phyloP scores from a whole-genome alignment of 148 eudicot species.

The Camellia lanceoleosa region DNA sequence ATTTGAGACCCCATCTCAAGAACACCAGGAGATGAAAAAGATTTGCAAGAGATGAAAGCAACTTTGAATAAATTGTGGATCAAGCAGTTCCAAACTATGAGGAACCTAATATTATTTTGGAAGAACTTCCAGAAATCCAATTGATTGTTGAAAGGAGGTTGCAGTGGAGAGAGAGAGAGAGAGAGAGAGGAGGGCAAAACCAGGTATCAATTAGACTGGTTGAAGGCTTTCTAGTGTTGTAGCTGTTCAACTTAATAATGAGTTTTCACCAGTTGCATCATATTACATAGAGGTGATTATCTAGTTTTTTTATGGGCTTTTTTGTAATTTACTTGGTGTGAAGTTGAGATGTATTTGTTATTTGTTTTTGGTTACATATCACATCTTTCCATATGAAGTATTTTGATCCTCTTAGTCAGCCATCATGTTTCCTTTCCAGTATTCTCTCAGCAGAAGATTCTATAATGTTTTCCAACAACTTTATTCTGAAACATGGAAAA shows the following conservation, averaged over 20 bases:
- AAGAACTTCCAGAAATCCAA: too few species aligned
- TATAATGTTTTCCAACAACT: constrained; percentile 10
- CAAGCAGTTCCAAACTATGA: too few species aligned
- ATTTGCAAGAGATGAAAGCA: too few species aligned
- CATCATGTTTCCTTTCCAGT: neutral
- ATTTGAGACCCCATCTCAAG: too few species aligned
- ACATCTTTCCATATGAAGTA: neutral
- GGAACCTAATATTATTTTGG: too few species aligned
- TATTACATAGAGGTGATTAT: neutral
- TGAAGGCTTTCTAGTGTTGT: neutral
- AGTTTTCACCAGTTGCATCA: neutral
- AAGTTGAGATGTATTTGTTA: neutral
- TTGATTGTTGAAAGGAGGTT: too few species aligned
- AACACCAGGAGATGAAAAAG: too few species aligned
- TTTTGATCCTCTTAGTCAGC: neutral
- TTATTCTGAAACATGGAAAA: too few species aligned
- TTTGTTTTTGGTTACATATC: neutral
- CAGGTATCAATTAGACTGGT: neutral
- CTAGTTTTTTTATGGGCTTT: neutral
- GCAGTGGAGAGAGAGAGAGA: too few species aligned
- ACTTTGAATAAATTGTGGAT: too few species aligned
- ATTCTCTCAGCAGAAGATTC: constrained; percentile 6
- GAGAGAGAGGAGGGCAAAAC: too few species aligned
- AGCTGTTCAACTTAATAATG: neutral
- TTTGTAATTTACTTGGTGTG: neutral